Evolutionary conservation across 2,329 filamentous ascomycete species (phyloP), one percentile per base, ranked within the genome.

Genomic region (Clathrospora elynae): DNA sequence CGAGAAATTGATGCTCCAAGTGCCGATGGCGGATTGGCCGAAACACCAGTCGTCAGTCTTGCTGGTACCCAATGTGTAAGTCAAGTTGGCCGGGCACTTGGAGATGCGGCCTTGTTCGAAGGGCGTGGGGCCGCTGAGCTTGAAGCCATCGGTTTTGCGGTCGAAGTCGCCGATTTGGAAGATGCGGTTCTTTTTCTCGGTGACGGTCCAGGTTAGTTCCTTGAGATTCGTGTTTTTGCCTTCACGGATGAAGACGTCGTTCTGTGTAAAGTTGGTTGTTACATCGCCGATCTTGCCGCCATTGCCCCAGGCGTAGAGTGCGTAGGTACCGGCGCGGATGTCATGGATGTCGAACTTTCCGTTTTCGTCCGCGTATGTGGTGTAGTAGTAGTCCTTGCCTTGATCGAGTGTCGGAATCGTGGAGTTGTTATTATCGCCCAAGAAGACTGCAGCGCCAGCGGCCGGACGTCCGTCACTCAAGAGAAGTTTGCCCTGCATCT

Each of bases 101-200:
- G 68, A 68, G 2, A 76, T 73, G 6, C 75, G 64, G 4, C 56
- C 76, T 48, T 79, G 76, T 41, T 74, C 61, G 51, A 73, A 70
- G 1, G 74, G 73, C 6, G 69, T 63, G 2, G 73, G 73, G 6
- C 73, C 73, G 26, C 71, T 64, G 33, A 64, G 55, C 2, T 57
- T 61, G 49, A 79, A 79, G 4, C 74, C 75, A 5, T 71, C 56
- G 4, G 71, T 68, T 29, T 71, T 74, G 37, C 75, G 74, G 49
- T 79, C 76, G 12, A 78, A 72, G 12, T 68, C 71, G 16, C 77
- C 76, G 20, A 79, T 66, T 43, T 76, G 77, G 64, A 77, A 80
- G 31, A 80, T 71, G 24, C 64, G 64, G 25, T 68, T 71, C 13
- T 67, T 64, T 0, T 47, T 35, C 12, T 58, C 43, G 0, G 72